Evolutionary conservation across 1,284 basidiomycete species (phyloP), one percentile per base, ranked within the genome.

Genomic region (Apiotrichum gamsii): DNA sequence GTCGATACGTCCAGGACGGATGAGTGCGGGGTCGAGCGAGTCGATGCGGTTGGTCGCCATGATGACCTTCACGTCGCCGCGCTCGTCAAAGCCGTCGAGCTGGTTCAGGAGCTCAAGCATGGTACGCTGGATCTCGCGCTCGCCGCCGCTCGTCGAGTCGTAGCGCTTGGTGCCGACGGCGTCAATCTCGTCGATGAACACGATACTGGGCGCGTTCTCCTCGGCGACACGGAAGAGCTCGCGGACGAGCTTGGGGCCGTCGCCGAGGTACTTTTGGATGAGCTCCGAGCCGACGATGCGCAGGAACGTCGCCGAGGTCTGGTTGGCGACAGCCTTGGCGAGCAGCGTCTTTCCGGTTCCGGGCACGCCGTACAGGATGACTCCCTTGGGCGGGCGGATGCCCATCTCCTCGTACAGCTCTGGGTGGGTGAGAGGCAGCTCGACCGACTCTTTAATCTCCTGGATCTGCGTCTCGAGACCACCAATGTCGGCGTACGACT

Each of bases 341-440:
- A 99, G 82, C 2, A 98, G 80, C 0, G 95, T 98, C 76, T 99
- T 99, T 45, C 95, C 95, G 13, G 95, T 99, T 58, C 95, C 95
- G 1, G 95, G 95, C 6, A 94, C 93, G 65, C 95, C 95, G 64
- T 98, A 99, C 0, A 99, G 80, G 60, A 99, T 97, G 64, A 98
- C 95, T 77, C 95, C 95, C 72, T 98, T 98, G 29, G 95, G 95
- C 31, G 94, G 94, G 61, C 87, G 86, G 73, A 98, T 97, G 51
- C 95, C 95, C 95, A 99, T 97, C 77, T 98, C 94, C 72, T 98
- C 94, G 74, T 98, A 99, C 33, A 98, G 75, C 68, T 99, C 95
- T 9, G 95, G 95, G 70, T 98, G 95, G 15, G 94, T 98, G 39
- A 99, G 79, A 0, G 95, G 95, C 39, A 99, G 79, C 72, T 98